Evolutionary conservation across 2,329 filamentous ascomycete genomes (phyloP).

Genomic region (Lachnellula subtilissima): DNA sequence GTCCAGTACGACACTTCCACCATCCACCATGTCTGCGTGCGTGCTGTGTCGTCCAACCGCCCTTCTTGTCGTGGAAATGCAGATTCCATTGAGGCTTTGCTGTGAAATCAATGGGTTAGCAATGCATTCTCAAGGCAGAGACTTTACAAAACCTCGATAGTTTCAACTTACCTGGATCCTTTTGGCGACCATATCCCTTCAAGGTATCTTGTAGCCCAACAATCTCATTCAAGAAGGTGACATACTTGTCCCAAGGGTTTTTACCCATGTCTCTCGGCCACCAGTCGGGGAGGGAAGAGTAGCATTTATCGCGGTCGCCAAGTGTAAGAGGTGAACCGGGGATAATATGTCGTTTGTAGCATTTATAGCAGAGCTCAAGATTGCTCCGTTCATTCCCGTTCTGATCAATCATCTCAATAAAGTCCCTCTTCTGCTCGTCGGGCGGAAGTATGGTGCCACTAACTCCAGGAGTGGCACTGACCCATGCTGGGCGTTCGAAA

Average conservation of each 20-base stretch:
- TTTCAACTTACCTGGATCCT: neutral
- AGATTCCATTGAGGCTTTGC: conserved; percentile 15
- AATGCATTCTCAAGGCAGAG: neutral
- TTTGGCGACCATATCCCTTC: conserved; percentile 6
- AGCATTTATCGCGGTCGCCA: conserved; percentile 24
- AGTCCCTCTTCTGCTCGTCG: conserved; percentile 1
- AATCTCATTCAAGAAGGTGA: conserved; percentile 14
- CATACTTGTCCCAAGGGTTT: conserved; percentile 20
- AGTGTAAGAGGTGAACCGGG: conserved; percentile 21
- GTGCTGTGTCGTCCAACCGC: conserved; percentile 19
- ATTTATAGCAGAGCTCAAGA: conserved; percentile 23
- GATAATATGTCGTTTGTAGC: conserved; percentile 24
- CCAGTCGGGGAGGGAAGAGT: conserved; percentile 26
- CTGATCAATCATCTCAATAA: conserved; percentile 8
- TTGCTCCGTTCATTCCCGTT: conserved; percentile 1
- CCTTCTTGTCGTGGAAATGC: conserved; percentile 21
- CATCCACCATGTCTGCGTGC: conserved; percentile 19
- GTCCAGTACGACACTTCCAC: conserved; percentile 25
- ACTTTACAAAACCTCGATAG: neutral
- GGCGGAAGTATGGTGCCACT: neutral
- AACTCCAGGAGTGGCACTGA: neutral
- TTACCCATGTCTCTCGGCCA: conserved; percentile 18
- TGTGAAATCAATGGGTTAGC: neutral
- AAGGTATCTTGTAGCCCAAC: conserved; percentile 12
- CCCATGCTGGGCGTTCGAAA: neutral